These are phyloP conservation scores for Phoma sp. DNA, from an alignment of 2,329 filamentous ascomycete genomes.

Conservation along the genomic window DNA sequence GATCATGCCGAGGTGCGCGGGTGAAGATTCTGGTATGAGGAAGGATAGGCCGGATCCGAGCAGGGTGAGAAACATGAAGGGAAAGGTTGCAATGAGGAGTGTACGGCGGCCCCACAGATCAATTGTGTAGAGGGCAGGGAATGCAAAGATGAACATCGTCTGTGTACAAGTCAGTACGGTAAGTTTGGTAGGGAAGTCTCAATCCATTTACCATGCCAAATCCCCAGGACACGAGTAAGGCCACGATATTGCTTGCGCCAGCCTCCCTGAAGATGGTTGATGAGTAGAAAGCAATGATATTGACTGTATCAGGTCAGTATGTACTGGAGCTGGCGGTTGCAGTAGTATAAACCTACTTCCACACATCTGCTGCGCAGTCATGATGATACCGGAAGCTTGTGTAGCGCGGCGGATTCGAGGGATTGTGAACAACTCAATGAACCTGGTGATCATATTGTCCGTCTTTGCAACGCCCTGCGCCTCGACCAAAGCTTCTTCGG, in stretches of 20 bases:
- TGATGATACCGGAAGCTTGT: constrained; percentile 76
- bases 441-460: constrained; percentile 48
- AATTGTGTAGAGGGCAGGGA: no score
- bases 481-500: no score
- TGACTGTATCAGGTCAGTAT: constrained; percentile 6
- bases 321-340: neutral
- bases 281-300: constrained; percentile 76
- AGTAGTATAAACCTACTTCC: constrained; percentile 38
- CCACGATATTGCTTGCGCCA: no score
- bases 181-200: no score
- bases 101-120: neutral
- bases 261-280: constrained; percentile 39
- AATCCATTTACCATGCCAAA: no score
- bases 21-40: neutral
- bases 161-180: no score
- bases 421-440: constrained; percentile 68
- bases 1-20: neutral
- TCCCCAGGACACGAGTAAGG: no score
- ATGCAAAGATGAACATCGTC: no score
- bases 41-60: neutral
- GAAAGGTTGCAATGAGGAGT: constrained; percentile 3
- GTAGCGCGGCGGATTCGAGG: constrained; percentile 74
- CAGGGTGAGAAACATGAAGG: constrained; percentile 1
- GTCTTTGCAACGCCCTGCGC: constrained; percentile 30
- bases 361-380: constrained; percentile 42